Evolutionary conservation across 1,284 basidiomycete species (phyloP).

Genomic region (Sutorius eximius): DNA sequence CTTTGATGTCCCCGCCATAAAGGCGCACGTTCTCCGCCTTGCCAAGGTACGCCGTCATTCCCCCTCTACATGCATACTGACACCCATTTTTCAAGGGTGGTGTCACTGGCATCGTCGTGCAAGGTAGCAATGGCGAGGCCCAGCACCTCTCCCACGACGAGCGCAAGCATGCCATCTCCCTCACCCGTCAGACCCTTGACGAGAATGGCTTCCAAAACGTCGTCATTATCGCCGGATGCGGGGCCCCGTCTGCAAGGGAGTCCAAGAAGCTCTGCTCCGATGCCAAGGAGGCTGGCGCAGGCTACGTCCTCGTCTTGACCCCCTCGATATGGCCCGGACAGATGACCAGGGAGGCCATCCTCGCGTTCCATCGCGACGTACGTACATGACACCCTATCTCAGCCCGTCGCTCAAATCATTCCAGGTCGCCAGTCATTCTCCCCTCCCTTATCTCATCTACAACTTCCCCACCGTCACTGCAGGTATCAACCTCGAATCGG

Average conservation of each 20-base stretch:
- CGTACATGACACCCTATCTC: constrained; percentile 8
- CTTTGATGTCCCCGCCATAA: constrained; percentile 58
- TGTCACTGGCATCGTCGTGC: constrained; percentile 72
- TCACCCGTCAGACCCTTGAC: constrained; percentile 75
- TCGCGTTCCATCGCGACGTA: constrained; percentile 65
- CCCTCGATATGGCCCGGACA: constrained; percentile 66
- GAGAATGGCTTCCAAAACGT: constrained; percentile 66
- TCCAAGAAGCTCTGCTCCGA: constrained; percentile 79
- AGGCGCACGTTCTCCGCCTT: constrained; percentile 64
- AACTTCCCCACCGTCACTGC: constrained; percentile 85
- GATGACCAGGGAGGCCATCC: constrained; percentile 62
- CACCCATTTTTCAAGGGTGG: constrained; percentile 48
- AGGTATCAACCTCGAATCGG: constrained; percentile 85
- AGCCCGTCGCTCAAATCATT: constrained; percentile 28
- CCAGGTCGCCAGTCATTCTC: constrained; percentile 80
- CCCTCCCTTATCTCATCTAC: constrained; percentile 87
- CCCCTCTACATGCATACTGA: neutral
- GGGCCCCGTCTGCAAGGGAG: constrained; percentile 78
- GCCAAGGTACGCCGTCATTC: constrained; percentile 46
- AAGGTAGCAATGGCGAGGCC: constrained; percentile 78
- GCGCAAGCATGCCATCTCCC: constrained; percentile 60
- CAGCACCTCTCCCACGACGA: constrained; percentile 75
- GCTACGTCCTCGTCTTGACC: constrained; percentile 73
- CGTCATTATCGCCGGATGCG: constrained; percentile 83
- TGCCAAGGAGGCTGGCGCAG: constrained; percentile 79